A percentile compares a stretch with the other conserved stretches of the same genome.
These are phyloP conservation scores for Trypanosoma scelopori DNA, from an alignment of 208 protist genomes.

Conservation along the genomic window DNA sequence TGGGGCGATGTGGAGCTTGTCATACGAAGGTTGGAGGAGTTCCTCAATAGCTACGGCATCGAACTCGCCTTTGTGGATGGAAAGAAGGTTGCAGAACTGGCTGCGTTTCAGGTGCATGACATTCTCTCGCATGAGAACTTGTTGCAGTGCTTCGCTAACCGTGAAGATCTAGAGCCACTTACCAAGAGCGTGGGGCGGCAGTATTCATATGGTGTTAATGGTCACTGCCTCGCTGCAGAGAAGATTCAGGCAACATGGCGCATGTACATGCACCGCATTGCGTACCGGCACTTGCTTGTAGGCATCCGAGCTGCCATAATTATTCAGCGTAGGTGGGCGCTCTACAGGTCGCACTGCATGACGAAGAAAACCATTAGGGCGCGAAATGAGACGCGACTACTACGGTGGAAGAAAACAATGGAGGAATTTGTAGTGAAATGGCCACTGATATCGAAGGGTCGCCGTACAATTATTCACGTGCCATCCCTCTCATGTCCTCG, in stretches of 20 bases:
- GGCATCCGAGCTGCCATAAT: slow-evolving; percentile 74
- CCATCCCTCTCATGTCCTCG: slow-evolving; percentile 83
- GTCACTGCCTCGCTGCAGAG: slow-evolving; percentile 71
- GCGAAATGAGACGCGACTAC: slow-evolving; percentile 47
- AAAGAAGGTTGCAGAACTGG: slow-evolving; percentile 78
- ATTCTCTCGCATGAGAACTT: slow-evolving; percentile 53
- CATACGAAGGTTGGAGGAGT: slow-evolving; percentile 73
- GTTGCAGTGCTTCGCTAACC: slow-evolving; percentile 80
- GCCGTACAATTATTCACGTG: slow-evolving; percentile 80
- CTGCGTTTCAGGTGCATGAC: slow-evolving; percentile 59
- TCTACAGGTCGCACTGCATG: slow-evolving; percentile 69
- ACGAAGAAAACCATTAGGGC: slow-evolving; percentile 72
- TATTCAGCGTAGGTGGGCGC: slow-evolving; percentile 85
- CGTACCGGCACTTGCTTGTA: slow-evolving; percentile 76
- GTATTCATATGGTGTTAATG: slow-evolving; percentile 58
- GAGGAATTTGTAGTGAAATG: slow-evolving; percentile 72
- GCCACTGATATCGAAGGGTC: slow-evolving; percentile 55
- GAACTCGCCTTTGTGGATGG: slow-evolving; percentile 91
- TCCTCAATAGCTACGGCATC: slow-evolving; percentile 76
- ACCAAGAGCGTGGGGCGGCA: slow-evolving; percentile 44
- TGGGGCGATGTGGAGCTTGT: slow-evolving; percentile 88
- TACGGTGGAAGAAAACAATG: slow-evolving; percentile 82
- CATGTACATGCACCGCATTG: slow-evolving; percentile 83
- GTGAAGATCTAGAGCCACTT: slow-evolving; percentile 75
- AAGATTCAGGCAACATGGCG: slow-evolving; percentile 90